Base-by-base conservation (phyloP, 495 filamentous ascomycete species). In the Hyaloscypha finlandica region DNA sequence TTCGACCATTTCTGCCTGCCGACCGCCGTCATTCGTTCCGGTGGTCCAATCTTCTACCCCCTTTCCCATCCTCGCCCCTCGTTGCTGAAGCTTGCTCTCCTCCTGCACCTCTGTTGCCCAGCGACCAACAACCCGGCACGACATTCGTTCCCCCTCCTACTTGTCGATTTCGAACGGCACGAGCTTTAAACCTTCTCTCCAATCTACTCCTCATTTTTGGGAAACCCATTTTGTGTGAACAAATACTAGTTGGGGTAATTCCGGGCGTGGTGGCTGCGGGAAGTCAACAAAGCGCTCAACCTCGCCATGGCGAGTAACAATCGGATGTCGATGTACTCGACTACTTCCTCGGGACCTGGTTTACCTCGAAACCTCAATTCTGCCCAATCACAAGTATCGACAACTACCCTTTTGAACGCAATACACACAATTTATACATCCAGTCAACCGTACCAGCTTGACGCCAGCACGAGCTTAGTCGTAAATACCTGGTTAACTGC, bases 401-500 rank as follows among this genome's bases (percentile, higher is more conserved):
- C 96, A 4, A 94, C 93, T 8, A 94, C 92, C 1, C 84, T 98
- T 31, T 85, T 99, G 59, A 97, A 97, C 77, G 88, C 93, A 63
- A 84, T 97, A 30, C 93, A 99, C 77, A 94, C 90, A 61, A 88
- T 89, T 71, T 97, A 96, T 76, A 85, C 89, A n/a, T 89, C 89
- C 3, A 86, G 85, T 8, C 86, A 91, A 67, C 89, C 94, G 8
- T 94, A 95, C 76, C 83, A 83, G 65, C 85, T 98, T 6, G 95
- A 99, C 77, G 88, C 92, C n/a, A 90, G 92, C 45, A 94, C 94
- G 2, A 96, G 92, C 72, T 74, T 97, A 59, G 96, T 94, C 0
- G 94, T 98, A 63, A 98, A 97, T 78, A 96, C 94, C 67, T 97
- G 93, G 92, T 83, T 93, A 30, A 96, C 90, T 3, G 92, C 91